phyloP scores from a whole-genome alignment of 164 flowering plant species.

The Piper betle region DNA sequence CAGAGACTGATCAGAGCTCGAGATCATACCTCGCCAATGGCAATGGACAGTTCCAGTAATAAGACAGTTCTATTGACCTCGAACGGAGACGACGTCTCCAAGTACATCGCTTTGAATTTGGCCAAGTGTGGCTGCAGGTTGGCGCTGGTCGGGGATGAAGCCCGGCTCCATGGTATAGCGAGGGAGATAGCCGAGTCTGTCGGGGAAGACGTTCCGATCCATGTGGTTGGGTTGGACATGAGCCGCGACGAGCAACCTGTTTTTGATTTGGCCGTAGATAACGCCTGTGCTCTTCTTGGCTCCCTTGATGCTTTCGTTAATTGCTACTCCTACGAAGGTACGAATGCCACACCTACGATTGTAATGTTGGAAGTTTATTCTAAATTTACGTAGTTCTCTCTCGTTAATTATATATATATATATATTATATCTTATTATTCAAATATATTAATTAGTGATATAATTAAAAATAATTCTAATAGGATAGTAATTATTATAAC shows the following conservation, averaged over 20 bases:
- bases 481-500: too few relatives aligned
- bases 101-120: slow-evolving; percentile 47
- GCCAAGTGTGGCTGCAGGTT: slow-evolving; percentile 79
- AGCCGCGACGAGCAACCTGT: slow-evolving; percentile 36
- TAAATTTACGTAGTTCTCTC: too few relatives aligned
- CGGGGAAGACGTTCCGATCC: slow-evolving; percentile 23
- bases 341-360: too few relatives aligned
- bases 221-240: slow-evolving; percentile 75
- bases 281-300: slow-evolving; percentile 40
- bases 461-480: too few relatives aligned
- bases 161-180: slow-evolving; percentile 19
- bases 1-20: neutral
- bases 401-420: too few relatives aligned
- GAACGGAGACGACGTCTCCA: slow-evolving; percentile 61
- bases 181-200: slow-evolving; percentile 27
- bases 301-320: slow-evolving; percentile 66
- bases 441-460: too few relatives aligned
- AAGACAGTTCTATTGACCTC: slow-evolving; percentile 75
- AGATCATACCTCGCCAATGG: neutral
- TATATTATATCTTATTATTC: too few relatives aligned
- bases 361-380: too few relatives aligned
- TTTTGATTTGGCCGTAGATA: slow-evolving; percentile 56
- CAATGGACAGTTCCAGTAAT: slow-evolving; percentile 33
- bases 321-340: slow-evolving; percentile 70
- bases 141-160: slow-evolving; percentile 60